phyloP scores from a whole-genome alignment of 768 basidiomycete genomes.

The Leucogyrophana mollusca region DNA sequence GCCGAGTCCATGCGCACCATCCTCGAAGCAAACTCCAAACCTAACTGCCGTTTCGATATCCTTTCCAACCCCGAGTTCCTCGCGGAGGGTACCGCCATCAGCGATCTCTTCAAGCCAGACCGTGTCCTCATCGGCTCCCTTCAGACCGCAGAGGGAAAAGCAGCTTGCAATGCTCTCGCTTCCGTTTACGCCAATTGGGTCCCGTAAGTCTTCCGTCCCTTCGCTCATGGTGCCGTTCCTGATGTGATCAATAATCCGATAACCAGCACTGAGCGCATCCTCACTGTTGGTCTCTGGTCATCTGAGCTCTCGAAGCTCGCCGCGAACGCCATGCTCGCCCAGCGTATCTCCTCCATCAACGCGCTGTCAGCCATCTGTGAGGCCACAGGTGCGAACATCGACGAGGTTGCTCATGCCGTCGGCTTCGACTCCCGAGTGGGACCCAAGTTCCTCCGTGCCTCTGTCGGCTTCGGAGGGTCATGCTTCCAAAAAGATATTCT shows the following conservation, averaged over 20 bases:
- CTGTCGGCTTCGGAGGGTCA: constrained; percentile 95
- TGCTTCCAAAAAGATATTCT: constrained; percentile 99
- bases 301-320: constrained; percentile 98
- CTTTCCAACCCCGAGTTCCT: constrained; percentile 99
- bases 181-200: constrained; percentile 98
- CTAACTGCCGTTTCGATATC: constrained; percentile 91
- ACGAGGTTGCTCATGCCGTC: constrained; percentile 93
- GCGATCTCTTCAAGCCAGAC: constrained; percentile 86
- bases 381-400: constrained; percentile 97
- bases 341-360: constrained; percentile 98
- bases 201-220: constrained; percentile 55
- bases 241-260: background rate
- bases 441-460: constrained; percentile 92
- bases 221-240: constrained; percentile 3
- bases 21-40: constrained; percentile 95
- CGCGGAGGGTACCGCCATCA: constrained; percentile 96
- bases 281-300: constrained; percentile 97
- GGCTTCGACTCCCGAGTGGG: constrained; percentile 93
- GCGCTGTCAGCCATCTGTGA: constrained; percentile 98
- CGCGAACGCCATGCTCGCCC: constrained; percentile 99
- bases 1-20: constrained; percentile 99
- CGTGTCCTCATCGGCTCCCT: constrained; percentile 97
- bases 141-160: constrained; percentile 80
- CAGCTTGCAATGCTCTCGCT: constrained; percentile 72
- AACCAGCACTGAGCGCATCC: constrained; percentile 66